phyloP scores from a whole-genome alignment of 768 basidiomycete species.

The Trametes maxima region DNA sequence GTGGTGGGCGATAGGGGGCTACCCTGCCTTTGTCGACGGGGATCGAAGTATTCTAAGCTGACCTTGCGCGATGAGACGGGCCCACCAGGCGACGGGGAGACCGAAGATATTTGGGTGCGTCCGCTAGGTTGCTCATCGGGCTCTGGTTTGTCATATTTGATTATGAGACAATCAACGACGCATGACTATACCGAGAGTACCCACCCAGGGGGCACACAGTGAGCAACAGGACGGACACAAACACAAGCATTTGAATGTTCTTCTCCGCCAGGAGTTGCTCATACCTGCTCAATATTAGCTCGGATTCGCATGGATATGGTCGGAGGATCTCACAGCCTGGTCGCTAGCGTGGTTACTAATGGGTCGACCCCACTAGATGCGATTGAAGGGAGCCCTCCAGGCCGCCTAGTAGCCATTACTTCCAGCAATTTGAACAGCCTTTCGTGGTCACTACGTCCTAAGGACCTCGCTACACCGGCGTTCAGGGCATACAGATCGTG shows the following conservation, averaged over 20 bases:
- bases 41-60: conserved; percentile 63
- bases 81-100: conserved; percentile 7
- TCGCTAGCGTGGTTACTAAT: conserved; percentile 27
- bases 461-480: conserved; percentile 55
- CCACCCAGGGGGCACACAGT: conserved; percentile 21
- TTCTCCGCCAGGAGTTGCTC: conserved; percentile 47
- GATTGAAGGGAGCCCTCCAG: background rate
- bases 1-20: conserved; percentile 49
- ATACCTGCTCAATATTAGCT: conserved; percentile 39
- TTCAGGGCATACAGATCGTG: conserved; percentile 61
- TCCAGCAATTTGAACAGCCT: conserved; percentile 61
- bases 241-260: conserved; percentile 82
- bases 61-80: conserved; percentile 26
- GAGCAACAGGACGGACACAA: conserved; percentile 69
- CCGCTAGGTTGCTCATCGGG: background rate
- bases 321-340: conserved; percentile 31
- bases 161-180: too few species aligned
- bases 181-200: background rate
- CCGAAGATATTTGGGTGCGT: conserved; percentile 2
- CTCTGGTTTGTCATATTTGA: background rate
- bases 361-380: conserved; percentile 12
- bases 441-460: conserved; percentile 71
- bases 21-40: conserved; percentile 39
- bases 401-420: conserved; percentile 43
- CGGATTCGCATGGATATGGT: background rate